A percentile compares a stretch with the other conserved stretches of the same genome.
Conservation (phyloP, 2,329 filamentous ascomycete genomes). For the Monilinia polystroma region DNA sequence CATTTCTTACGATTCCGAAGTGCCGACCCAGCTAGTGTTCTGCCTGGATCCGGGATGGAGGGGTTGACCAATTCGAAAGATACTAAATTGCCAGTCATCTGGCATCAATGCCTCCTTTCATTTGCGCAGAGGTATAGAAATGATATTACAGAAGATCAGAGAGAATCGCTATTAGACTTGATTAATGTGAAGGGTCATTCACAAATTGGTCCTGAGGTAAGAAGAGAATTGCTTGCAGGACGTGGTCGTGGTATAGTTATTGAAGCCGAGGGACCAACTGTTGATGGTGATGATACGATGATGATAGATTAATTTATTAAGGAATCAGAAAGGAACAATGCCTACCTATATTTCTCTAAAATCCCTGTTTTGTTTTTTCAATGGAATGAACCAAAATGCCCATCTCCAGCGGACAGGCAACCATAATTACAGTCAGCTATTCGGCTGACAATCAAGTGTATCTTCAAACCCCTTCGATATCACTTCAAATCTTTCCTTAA, state of each 20-base stretch:
- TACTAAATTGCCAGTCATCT: conserved; percentile 81
- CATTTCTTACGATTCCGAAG: conserved; percentile 90
- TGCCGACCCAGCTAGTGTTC: conserved; percentile 58
- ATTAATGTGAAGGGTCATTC: conserved; percentile 81
- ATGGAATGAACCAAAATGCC: neutral
- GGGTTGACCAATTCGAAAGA: conserved; percentile 50
- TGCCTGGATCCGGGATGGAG: conserved; percentile 55
- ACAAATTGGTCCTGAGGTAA: conserved; percentile 85
- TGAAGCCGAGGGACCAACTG: conserved; percentile 54
- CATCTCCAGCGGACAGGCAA: neutral
- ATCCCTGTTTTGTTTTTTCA: neutral
- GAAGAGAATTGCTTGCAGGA: conserved; percentile 83
- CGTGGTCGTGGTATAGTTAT: conserved; percentile 76
- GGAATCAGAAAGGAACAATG: conserved; percentile 4
- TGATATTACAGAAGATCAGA: conserved; percentile 92
- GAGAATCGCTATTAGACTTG: conserved; percentile 86
- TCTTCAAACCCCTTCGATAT: neutral
- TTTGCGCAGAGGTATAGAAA: conserved; percentile 95
- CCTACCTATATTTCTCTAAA: neutral
- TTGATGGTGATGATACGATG: conserved; percentile 91
- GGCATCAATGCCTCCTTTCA: conserved; percentile 89
- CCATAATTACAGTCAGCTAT: neutral
- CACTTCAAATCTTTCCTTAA: neutral
- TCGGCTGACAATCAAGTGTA: neutral
- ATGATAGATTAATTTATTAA: conserved; percentile 52